Percentiles rank a stretch among this genome's conserved stretches.
Conservation (phyloP, 371 early-diverging fungal species). For the Mucor racemosus region DNA sequence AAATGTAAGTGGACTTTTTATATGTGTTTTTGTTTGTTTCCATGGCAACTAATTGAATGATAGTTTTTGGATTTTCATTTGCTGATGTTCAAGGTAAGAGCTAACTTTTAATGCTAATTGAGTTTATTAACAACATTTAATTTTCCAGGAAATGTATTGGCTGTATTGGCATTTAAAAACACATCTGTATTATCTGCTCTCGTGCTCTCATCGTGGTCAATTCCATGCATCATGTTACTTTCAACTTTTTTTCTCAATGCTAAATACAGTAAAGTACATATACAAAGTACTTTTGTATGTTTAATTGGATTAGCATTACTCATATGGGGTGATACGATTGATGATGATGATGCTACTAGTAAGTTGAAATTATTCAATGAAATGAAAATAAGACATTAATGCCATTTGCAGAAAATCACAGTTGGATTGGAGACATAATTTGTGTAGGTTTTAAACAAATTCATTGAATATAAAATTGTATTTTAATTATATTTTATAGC, state of each 20-base stretch:
- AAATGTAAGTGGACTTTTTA: constrained; percentile 20
- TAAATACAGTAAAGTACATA: constrained; percentile 34
- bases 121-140: too few relatives aligned
- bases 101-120: background rate
- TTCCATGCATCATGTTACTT: constrained; percentile 51
- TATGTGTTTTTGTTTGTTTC: background rate
- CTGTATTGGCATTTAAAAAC: constrained; percentile 49
- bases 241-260: constrained; percentile 35
- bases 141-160: constrained; percentile 42
- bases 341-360: constrained; percentile 25
- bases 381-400: too few relatives aligned
- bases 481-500: constrained; percentile 18
- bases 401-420: constrained; percentile 35
- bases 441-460: constrained; percentile 32
- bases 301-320: constrained; percentile 40
- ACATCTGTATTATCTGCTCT: constrained; percentile 51
- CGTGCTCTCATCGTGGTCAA: constrained; percentile 47
- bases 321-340: constrained; percentile 40
- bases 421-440: constrained; percentile 52
- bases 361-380: background rate
- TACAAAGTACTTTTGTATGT: constrained; percentile 36
- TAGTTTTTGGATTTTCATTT: constrained; percentile 48
- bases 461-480: background rate
- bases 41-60: background rate
- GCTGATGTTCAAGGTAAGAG: constrained; percentile 47